Base-by-base conservation (phyloP, 2,329 filamentous ascomycete species). In the Pseudopyricularia javanii region DNA sequence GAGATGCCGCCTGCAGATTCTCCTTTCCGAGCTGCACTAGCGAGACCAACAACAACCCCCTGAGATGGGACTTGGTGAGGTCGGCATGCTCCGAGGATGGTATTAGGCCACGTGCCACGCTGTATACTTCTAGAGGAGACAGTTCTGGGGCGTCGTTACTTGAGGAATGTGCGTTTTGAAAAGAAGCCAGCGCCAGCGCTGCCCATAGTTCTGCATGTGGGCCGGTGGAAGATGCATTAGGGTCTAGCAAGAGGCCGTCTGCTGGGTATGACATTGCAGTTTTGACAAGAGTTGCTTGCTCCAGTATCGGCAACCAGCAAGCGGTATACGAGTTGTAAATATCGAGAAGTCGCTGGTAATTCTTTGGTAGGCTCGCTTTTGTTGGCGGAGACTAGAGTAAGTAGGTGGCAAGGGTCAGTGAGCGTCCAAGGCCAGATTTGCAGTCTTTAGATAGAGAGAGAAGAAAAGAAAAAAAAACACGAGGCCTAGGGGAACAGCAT, bases 251-350 rank as follows among this genome's bases (percentile, higher is more conserved):
- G n/a, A 47, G 32, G 20, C 45, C 51, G 15, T 22, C 32, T 30
- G 20, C 43, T 7, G 50, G 14, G 14, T 51, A 40, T 43, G 53
- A 17, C 54, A 52, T 65, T 1, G 68, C 76, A 54, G 63, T 71
- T 54, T 59, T 72, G 50, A 84, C 68, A 4, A 87, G 69, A 43
- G 76, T 74, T 49, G 84, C 77, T 56, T 82, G 85, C 57, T 88
- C 82, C 11, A 85, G 71, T 26, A 91, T 81, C 0, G 86, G 86
- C 26, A 91, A 74, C 86, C 86, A 91, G 52, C 78, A 81, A 62
- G 90, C 84, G 0, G 83, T 87, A 59, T 87, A 88, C 1, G 84
- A 79, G 55, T 88, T 86, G 62, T 88, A 90, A 4, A 85, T 74
- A 58, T 89, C 83, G 37, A 90, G 68, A 4, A 90, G 72, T 2